Conservation (phyloP, 2,329 filamentous ascomycete genomes). For the Diplodia mutila region DNA sequence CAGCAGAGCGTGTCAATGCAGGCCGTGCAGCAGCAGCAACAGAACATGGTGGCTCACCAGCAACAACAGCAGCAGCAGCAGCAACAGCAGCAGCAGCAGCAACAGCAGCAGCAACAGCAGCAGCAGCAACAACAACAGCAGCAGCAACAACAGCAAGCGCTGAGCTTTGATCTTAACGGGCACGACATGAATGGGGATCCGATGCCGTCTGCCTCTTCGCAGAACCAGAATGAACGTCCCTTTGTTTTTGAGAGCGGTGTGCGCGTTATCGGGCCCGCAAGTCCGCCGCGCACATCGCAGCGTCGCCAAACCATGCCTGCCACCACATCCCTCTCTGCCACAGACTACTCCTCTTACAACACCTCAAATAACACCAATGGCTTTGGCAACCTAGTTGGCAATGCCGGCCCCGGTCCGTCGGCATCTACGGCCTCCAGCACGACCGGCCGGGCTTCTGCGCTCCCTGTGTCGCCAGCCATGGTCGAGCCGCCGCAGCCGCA, state of each 20-base stretch:
- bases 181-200: conserved; percentile 25
- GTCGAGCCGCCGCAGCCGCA: conserved; percentile 1
- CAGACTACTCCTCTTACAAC: conserved; percentile 22
- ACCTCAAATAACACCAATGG: conserved; percentile 16
- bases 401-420: conserved; percentile 6
- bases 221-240: conserved; percentile 24
- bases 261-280: conserved; percentile 27
- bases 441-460: conserved; percentile 18
- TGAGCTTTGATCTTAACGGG: conserved; percentile 22
- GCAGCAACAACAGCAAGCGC: conserved; percentile 29
- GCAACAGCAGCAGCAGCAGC: conserved; percentile 23
- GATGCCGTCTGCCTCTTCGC: neutral
- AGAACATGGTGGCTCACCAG: conserved; percentile 12
- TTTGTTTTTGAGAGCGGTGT: conserved; percentile 28
- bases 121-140: conserved; percentile 24
- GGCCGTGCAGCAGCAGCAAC: conserved; percentile 27
- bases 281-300: conserved; percentile 13
- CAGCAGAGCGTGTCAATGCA: conserved; percentile 28
- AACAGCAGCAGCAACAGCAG: conserved; percentile 29
- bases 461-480: conserved; percentile 16
- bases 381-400: conserved; percentile 9
- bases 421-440: conserved; percentile 17
- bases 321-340: neutral
- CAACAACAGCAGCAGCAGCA: conserved; percentile 23
- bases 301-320: conserved; percentile 20